Evolutionary conservation across 768 basidiomycete genomes (phyloP), one percentile per base, ranked within the genome.

Genomic region (Psilocybe cubensis): DNA sequence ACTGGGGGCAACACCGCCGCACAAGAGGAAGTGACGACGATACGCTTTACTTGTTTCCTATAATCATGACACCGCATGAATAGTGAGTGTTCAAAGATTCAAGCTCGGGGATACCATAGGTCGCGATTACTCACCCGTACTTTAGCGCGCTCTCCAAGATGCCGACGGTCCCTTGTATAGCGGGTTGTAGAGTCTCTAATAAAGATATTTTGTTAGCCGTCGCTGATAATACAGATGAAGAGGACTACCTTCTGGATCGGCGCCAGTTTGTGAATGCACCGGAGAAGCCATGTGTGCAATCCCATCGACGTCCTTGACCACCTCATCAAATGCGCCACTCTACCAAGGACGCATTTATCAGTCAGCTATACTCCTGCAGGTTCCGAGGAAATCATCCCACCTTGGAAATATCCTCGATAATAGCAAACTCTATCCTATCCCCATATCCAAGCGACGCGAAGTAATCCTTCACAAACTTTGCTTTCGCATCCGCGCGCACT

Each of bases 281-380:
- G 89, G 89, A 2, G 88, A 88, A 0, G 88, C 88, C 3, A 78
- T 84, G 65, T 91, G 90, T 35, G 76, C 79, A 52, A 94, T 83
- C 0, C 81, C 92, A 59, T 91, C 86, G 8, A 92, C 84, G 1
- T 81, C 88, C 68, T 85, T 83, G 56, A 92, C 88, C 0, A 85
- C 89, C 48, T 90, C 84, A 67, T 93, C 89, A 61, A 92, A 95
- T 0, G 87, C 88, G 4, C 82, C 83, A 1, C 79, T 78, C 84
- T 86, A 5, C 18, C 29, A 4, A n/a, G 59, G 66, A 12, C 23
- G 69, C n/a, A n/a, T n/a, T n/a, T n/a, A n/a, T n/a, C n/a, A n/a
- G n/a, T n/a, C n/a, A n/a, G n/a, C n/a, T n/a, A n/a, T n/a, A n/a
- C n/a, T n/a, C n/a, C n/a, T n/a, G n/a, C n/a, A 23, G 89, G 72